Evolutionary conservation across 148 eudicot genomes (phyloP).

Genomic region (Rhododendron mucronatum): DNA sequence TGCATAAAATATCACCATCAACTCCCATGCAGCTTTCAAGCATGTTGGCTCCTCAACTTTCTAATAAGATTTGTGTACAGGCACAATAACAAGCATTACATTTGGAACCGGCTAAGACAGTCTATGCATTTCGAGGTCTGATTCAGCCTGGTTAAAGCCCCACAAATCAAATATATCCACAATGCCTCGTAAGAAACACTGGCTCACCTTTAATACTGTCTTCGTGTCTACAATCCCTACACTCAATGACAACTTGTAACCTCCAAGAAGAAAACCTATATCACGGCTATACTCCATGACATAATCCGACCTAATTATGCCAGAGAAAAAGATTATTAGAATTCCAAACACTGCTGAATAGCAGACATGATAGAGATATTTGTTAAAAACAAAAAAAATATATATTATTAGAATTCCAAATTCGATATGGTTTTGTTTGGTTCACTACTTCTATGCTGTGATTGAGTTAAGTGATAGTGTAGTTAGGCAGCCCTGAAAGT

Average conservation of each 20-base stretch:
- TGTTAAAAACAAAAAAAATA: too few relatives aligned
- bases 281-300: slow-evolving; percentile 82
- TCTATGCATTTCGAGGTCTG: neutral
- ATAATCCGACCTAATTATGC: slow-evolving; percentile 60
- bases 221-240: slow-evolving; percentile 64
- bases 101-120: neutral
- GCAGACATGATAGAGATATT: neutral
- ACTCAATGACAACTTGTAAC: slow-evolving; percentile 35
- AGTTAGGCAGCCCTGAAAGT: neutral
- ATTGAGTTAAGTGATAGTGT: neutral
- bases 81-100: slow-evolving; percentile 1
- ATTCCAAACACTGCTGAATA: slow-evolving; percentile 10
- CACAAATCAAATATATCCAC: neutral
- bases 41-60: slow-evolving; percentile 59
- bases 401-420: neutral
- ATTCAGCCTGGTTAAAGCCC: neutral
- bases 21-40: slow-evolving; percentile 96
- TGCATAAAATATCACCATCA: slow-evolving; percentile 82
- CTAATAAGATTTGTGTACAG: slow-evolving; percentile 24
- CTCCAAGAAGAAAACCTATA: slow-evolving; percentile 73
- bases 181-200: neutral
- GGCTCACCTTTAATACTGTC: slow-evolving; percentile 52
- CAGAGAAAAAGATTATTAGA: neutral
- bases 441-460: neutral
- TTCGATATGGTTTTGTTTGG: neutral